These are phyloP conservation scores for Cutaneotrichosporon mucoides DNA, from an alignment of 1,284 basidiomycete genomes.

Conservation along the genomic window DNA sequence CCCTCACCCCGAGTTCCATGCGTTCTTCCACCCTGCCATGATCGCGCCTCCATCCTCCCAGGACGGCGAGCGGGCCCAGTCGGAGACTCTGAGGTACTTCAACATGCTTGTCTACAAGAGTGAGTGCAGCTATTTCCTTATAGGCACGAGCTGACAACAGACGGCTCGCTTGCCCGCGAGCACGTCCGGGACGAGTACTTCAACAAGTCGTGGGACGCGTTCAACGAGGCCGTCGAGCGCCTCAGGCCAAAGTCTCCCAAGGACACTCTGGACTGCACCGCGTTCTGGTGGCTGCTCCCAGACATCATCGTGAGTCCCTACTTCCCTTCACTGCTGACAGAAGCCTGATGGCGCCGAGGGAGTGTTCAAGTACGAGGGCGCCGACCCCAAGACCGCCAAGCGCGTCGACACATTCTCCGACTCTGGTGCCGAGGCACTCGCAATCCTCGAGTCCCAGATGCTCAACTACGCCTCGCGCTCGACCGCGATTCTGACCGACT, in stretches of 20 bases:
- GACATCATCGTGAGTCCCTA: conserved; percentile 61
- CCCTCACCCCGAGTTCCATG: conserved; percentile 52
- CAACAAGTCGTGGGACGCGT: conserved; percentile 62
- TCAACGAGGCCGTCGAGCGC: conserved; percentile 61
- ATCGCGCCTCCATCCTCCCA: conserved; percentile 27
- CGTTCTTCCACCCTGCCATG: conserved; percentile 53
- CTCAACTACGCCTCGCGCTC: conserved; percentile 50
- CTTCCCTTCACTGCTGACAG: conserved; percentile 55
- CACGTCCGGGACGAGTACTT: conserved; percentile 69
- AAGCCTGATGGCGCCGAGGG: conserved; percentile 39
- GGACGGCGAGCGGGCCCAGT: conserved; percentile 14
- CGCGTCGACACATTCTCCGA: conserved; percentile 42
- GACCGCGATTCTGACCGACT: conserved; percentile 58
- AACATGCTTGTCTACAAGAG: conserved; percentile 54
- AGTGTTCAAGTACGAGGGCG: conserved; percentile 35
- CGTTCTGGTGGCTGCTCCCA: conserved; percentile 43
- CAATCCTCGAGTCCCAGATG: conserved; percentile 81
- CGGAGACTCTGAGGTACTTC: conserved; percentile 41
- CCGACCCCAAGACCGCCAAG: conserved; percentile 17
- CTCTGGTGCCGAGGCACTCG: conserved; percentile 61
- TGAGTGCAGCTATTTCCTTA: conserved; percentile 18
- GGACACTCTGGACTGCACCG: conserved; percentile 54
- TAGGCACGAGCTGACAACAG: conserved; percentile 56
- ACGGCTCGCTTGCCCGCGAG: conserved; percentile 76
- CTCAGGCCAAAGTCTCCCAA: conserved; percentile 21